phyloP scores from a whole-genome alignment of 2,329 filamentous ascomycete species.

The Colletotrichum aenigma region DNA sequence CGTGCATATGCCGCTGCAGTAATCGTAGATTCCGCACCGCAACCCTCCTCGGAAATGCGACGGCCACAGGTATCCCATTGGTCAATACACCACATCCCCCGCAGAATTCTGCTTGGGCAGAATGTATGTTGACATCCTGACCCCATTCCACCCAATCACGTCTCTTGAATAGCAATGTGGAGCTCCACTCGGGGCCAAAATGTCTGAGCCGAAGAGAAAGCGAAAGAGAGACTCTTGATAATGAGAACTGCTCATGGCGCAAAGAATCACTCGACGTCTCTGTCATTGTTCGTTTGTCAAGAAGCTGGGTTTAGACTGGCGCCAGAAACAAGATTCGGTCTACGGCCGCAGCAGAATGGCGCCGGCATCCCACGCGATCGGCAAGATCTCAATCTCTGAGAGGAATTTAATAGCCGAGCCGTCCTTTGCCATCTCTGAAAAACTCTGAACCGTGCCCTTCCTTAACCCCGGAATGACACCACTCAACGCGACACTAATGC shows the following conservation, averaged over 20 bases:
- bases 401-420: not conserved
- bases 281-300: not conserved
- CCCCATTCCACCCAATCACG: not conserved
- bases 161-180: not conserved
- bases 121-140: not conserved
- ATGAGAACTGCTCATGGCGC: not conserved
- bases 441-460: not conserved
- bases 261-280: not conserved
- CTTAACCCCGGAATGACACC: not conserved
- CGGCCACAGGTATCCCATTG: not conserved
- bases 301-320: not conserved
- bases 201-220: not conserved
- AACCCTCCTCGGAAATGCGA: not conserved
- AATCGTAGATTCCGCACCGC: not conserved
- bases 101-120: constrained; percentile 14
- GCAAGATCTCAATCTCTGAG: not conserved
- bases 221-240: not conserved
- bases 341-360: not conserved
- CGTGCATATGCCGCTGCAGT: not conserved
- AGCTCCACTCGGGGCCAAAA: not conserved
- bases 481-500: not conserved
- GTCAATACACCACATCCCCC: not conserved
- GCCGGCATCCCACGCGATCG: not conserved
- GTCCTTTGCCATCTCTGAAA: not conserved
- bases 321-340: not conserved